Base-by-base conservation (phyloP, 352 stramenopile species). In the Pythium chondricola region DNA sequence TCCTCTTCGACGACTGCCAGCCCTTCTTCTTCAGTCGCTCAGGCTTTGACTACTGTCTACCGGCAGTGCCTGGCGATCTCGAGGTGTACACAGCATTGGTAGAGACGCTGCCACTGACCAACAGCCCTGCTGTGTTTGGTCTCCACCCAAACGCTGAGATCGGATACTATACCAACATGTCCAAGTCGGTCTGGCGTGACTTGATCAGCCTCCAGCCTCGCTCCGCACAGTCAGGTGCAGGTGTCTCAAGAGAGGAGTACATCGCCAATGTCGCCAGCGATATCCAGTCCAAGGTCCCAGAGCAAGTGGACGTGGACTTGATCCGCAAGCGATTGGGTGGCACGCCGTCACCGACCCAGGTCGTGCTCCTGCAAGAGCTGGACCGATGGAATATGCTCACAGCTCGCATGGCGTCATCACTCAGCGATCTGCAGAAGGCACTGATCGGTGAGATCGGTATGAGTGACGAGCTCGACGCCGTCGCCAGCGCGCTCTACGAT, bases 91-190 rank as follows among this genome's bases (percentile, higher is more conserved):
- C 72, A 0, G 39, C 60, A 7, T 82, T 74, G 21, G 84, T 98
- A 10, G 94, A 98, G 59, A 81, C 66, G 18, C 64, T 98, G 16
- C 94, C 94, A 7, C 58, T 98, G 17, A 97, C 90, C 1, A 98
- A 97, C 62, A 95, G 80, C 31, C 94, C 94, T 0, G 92, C 91
- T 0, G 94, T 98, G 10, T 98, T 98, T 78, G 94, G 94, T 1
- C 72, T 98, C 14, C 92, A 98, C 53, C 87, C 94, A 13, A 98
- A 98, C 57, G 94, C 94, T 3, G 94, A 98, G 69, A 98, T 98
- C 48, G 88, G 88, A 14, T 98, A 98, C 69, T 97, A 96, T 57
- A 97, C 80, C 20, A 97, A 96, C 55, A 95, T 95, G 69, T 96
- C 90, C 46, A 97, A 96, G 67, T 83, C 70, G 3, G 92, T 98